phyloP scores from a whole-genome alignment of 805 yeast species.

The Myxozyma mucilagina region DNA sequence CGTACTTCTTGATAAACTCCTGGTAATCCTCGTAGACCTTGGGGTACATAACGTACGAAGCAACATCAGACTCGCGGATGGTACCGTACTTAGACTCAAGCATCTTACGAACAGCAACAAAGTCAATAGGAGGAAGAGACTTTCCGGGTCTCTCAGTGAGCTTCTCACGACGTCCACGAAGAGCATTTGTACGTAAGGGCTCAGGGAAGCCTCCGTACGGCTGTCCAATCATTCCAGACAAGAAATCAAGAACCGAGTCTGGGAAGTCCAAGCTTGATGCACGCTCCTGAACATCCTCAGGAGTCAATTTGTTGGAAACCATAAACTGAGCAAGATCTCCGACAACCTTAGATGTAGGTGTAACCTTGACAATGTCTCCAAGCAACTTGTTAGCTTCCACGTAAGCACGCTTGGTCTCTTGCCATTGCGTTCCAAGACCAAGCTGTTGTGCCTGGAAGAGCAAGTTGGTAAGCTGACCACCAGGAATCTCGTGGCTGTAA shows the following conservation, averaged over 20 bases:
- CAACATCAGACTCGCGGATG: conserved; percentile 77
- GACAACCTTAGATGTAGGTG: conserved; percentile 99
- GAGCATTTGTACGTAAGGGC: conserved; percentile 89
- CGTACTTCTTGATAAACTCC: conserved; percentile 70
- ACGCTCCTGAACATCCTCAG: conserved; percentile 81
- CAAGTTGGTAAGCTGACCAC: conserved; percentile 98
- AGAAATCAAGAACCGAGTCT: conserved; percentile 95
- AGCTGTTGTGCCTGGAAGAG: conserved; percentile 99
- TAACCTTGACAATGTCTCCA: conserved; percentile 97
- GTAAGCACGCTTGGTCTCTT: conserved; percentile 91
- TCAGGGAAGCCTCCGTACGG: conserved; percentile 99
- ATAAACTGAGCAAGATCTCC: conserved; percentile 99
- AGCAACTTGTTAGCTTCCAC: conserved; percentile 84
- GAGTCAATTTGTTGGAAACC: conserved; percentile 89
- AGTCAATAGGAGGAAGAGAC: conserved; percentile 79
- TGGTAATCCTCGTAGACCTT: conserved; percentile 90
- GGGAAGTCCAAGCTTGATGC: conserved; percentile 97
- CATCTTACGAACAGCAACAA: conserved; percentile 69
- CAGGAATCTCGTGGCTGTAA: conserved; percentile 97
- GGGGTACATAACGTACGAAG: conserved; percentile 97
- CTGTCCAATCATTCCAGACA: conserved; percentile 98
- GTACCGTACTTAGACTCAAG: conserved; percentile 71
- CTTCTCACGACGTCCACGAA: conserved; percentile 89
- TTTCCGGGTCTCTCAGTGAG: conserved; percentile 90
- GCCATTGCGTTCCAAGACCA: conserved; percentile 96